Conservation (phyloP, 176 grass and related monocot genomes). For the Triticum monococcum region DNA sequence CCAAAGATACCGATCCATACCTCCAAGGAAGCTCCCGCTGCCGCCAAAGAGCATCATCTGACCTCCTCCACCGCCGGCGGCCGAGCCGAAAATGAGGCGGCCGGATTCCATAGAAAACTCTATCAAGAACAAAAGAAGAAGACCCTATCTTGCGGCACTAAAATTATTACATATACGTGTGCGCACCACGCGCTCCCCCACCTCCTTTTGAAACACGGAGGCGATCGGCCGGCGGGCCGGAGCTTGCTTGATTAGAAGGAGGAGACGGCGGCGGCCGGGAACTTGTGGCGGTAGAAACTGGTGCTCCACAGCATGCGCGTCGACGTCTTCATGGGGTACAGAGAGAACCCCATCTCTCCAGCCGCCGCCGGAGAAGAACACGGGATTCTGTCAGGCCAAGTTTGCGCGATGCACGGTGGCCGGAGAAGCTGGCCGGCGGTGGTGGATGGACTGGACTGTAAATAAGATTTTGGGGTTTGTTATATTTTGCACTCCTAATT, state of each 20-base stretch:
- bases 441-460: neutral
- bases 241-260: conserved; percentile 26
- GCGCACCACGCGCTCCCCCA: neutral
- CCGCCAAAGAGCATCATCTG: conserved; percentile 68
- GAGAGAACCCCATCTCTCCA: conserved; percentile 50
- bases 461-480: no score
- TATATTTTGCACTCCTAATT: neutral
- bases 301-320: conserved; percentile 87
- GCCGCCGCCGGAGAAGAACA: neutral
- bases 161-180: neutral
- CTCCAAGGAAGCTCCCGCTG: conserved; percentile 38
- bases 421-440: conserved; percentile 23
- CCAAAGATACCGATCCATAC: neutral
- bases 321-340: conserved; percentile 81
- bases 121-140: conserved; percentile 13
- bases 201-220: conserved; percentile 33
- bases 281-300: conserved; percentile 93
- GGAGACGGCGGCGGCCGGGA: conserved; percentile 37
- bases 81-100: conserved; percentile 55
- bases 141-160: neutral
- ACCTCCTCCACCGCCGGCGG: conserved; percentile 17
- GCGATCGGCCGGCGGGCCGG: neutral
- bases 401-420: neutral
- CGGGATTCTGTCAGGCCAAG: neutral
- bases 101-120: conserved; percentile 42